These are phyloP conservation scores for Houttuynia cordata DNA, from an alignment of 164 flowering plant genomes.

Conservation along the genomic window DNA sequence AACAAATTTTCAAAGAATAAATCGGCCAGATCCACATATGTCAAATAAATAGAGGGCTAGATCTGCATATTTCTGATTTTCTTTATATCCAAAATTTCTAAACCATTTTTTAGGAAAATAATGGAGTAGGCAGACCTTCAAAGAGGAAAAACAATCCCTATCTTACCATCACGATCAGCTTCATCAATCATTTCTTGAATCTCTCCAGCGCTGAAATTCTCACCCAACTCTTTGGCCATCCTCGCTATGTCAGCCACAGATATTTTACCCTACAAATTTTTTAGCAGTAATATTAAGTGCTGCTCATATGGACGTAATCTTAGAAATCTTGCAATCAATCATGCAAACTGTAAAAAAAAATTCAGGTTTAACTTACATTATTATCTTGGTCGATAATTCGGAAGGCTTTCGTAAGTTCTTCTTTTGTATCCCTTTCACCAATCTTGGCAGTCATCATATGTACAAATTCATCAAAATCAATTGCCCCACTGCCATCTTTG, in stretches of 20 bases:
- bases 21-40: no score
- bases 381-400: constrained; percentile 74
- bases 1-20: no score
- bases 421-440: constrained; percentile 92
- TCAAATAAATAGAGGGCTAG: no score
- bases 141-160: no score
- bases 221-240: constrained; percentile 72
- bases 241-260: constrained; percentile 56
- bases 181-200: constrained; percentile 75
- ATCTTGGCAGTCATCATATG: constrained; percentile 97
- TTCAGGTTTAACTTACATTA: constrained; percentile 37
- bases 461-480: constrained; percentile 89
- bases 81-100: no score
- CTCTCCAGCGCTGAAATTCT: constrained; percentile 50
- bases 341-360: not conserved
- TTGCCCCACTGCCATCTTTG: constrained; percentile 98
- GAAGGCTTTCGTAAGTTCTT: constrained; percentile 90
- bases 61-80: no score
- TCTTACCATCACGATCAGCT: constrained; percentile 67
- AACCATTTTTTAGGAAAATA: no score
- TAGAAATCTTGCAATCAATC: not conserved
- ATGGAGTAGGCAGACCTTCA: no score
- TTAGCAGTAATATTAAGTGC: not conserved
- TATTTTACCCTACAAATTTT: constrained; percentile 61
- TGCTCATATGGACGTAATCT: not conserved